Evolutionary conservation across 192 early-diverging fungal species (phyloP), one percentile per base, ranked within the genome.

Genomic region (Geranomyces variabilis): DNA sequence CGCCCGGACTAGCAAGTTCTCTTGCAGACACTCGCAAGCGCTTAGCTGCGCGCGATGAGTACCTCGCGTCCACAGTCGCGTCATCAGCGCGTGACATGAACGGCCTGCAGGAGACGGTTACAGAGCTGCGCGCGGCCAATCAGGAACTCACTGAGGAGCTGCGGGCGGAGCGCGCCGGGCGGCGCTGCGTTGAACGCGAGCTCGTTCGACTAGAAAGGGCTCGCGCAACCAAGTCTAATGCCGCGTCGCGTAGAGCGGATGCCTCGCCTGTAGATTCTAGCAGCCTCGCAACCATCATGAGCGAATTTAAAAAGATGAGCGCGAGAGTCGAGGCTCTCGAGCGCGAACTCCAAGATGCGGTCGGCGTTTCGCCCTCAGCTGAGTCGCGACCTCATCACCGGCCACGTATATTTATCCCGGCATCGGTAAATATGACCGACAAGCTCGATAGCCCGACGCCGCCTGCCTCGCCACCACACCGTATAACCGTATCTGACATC

Each of bases 281-380:
- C 46, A 17, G 17, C 3, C 17, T 53, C 4, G 24, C 51, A 24
- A 15, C 51, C 19, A 3, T 53, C n/a, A 53, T 53, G 51, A 53
- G 24, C 51, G 51, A 53, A 15, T 53, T 53, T 26, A 53, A 53
- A 53, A 53, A 53, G 17, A 53, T 53, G 51, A 26, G 51, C 51
- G 51, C 19, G 7, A 53, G 51, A 26, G n/a, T 53, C 17, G 51
- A 53, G 17, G 15, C 19, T n/a, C 51, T 53, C 7, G 51, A 53
- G 24, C 51, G 24, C 51, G 24, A 53, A 10, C 36, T 3, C 3
- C 36, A 41, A n/a, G 36, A 3, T 41, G 36, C 36, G 3, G 36
- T 3, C 36, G 3, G 36, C 5, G 10, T 10, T 10, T 7, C 36
- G 36, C 3, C 3, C 36, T 10, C 36, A 3, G n/a, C 36, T 41